phyloP scores from a whole-genome alignment of 768 basidiomycete genomes.

The Mycena filopes region DNA sequence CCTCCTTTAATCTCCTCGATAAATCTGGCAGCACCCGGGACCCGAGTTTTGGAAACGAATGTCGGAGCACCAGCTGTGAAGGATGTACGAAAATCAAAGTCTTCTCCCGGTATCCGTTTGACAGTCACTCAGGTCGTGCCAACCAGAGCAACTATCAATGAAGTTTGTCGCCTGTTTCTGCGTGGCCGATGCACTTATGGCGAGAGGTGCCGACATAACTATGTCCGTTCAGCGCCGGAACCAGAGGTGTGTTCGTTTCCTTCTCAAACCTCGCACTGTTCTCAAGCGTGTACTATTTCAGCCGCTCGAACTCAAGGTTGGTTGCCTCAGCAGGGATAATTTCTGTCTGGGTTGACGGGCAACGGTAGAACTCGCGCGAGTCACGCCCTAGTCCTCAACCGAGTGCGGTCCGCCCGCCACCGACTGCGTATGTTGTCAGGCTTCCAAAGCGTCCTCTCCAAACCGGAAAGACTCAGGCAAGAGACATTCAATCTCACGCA shows the following conservation, averaged over 20 bases:
- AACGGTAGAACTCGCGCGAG: conserved; percentile 1
- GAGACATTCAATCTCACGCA: neutral
- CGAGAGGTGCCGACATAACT: conserved; percentile 16
- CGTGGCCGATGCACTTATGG: conserved; percentile 16
- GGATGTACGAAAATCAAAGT: neutral
- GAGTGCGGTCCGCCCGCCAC: neutral
- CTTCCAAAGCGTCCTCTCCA: conserved; percentile 1
- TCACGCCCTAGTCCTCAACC: neutral
- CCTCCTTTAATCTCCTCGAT: neutral
- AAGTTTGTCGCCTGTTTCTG: conserved; percentile 48
- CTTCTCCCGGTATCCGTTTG: neutral
- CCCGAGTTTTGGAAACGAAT: neutral
- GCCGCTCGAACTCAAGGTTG: conserved; percentile 5
- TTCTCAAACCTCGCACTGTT: neutral
- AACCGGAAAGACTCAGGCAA: conserved; percentile 5
- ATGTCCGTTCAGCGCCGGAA: neutral
- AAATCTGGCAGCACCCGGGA: neutral
- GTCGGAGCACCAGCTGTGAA: neutral
- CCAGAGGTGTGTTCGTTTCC: conserved; percentile 1
- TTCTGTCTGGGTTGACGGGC: conserved; percentile 1
- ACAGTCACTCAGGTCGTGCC: neutral
- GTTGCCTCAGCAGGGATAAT: conserved; percentile 4
- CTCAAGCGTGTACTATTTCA: neutral
- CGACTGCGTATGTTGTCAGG: conserved; percentile 9
- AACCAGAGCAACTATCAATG: conserved; percentile 22